Conservation (phyloP, 2,329 filamentous ascomycete species). For the Alternaria angustiovoidea region DNA sequence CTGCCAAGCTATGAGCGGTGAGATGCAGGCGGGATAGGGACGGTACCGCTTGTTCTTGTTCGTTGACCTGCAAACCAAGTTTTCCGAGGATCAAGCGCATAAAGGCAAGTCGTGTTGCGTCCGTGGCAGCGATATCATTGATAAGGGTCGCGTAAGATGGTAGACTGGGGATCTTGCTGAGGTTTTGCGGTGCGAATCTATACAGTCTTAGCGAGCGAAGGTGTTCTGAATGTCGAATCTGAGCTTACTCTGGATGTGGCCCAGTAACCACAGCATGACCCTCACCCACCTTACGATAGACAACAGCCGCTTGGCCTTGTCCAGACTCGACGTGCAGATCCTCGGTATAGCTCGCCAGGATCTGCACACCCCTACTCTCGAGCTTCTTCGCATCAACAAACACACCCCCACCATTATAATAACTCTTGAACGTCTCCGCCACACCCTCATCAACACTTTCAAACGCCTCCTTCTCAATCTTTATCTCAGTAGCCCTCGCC, state of each 20-base stretch:
- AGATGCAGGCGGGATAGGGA: constrained; percentile 85
- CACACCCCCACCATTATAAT: constrained; percentile 94
- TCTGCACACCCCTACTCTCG: constrained; percentile 72
- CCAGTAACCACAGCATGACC: constrained; percentile 83
- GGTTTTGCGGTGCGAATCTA: constrained; percentile 83
- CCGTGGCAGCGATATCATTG: constrained; percentile 70
- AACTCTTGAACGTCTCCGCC: constrained; percentile 73
- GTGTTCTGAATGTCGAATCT: background rate
- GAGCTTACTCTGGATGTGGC: constrained; percentile 87
- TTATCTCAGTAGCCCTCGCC: constrained; percentile 74
- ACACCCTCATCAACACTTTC: constrained; percentile 56
- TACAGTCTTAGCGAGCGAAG: constrained; percentile 13
- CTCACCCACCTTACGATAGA: constrained; percentile 83
- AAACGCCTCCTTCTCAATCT: constrained; percentile 69
- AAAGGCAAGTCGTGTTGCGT: constrained; percentile 75
- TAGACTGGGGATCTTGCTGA: constrained; percentile 71
- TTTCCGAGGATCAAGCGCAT: constrained; percentile 81
- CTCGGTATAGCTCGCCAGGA: constrained; percentile 82
- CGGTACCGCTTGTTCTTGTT: constrained; percentile 73
- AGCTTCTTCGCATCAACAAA: constrained; percentile 81
- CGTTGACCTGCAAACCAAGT: constrained; percentile 79
- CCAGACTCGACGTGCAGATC: constrained; percentile 79
- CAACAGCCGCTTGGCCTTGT: constrained; percentile 75
- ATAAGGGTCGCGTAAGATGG: constrained; percentile 76
- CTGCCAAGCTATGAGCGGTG: constrained; percentile 70